Base-by-base conservation (phyloP, 2,329 filamentous ascomycete genomes). In the Alternaria alternata region DNA sequence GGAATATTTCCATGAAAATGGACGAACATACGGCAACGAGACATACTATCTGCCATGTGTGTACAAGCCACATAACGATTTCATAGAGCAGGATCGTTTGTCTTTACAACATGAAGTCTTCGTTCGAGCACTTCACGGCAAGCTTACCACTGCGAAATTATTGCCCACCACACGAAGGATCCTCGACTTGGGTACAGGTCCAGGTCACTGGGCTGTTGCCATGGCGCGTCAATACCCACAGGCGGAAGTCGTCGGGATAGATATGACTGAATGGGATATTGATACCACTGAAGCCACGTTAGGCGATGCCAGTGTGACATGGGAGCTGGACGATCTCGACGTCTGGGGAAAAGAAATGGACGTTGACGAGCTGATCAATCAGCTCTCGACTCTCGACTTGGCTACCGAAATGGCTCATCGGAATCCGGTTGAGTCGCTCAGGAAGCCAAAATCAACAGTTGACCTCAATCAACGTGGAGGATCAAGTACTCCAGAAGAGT, bases 91-190 rank as follows among this genome's bases (percentile, higher is more conserved):
- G 74, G 86, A 87, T 46, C 86, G 88, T 42, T 75, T 89, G 51
- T 84, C 85, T 59, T 81, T 91, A 53, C 80, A 87, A 39, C 87
- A 91, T 65, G 87, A 89, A 70, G 85, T 89, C 47, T 89, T 87
- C 68, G 77, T 88, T 16, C 65, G 70, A 20, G 74, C 75, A 24
- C 65, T 79, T 6, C 69, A 75, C 52, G 76, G 76, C 7, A 74
- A 70, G 30, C 66, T 79, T 32, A 78, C 76, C 7, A 79, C 77
- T n/a, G 75, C 74, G 12, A 68, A 63, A 18, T 54, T 77, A 20
- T 61, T 71, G 9, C 65, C 70, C 8, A 62, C 64, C 2, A 70
- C 69, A 3, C 62, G 64, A 14, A 64, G 77, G 47, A 75, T 79
- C 7, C 71, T 79, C 6, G 78, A 79, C 64, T 71, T 85, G 18